Evolutionary conservation across 1,284 basidiomycete genomes (phyloP).

Genomic region (Phellopilus nigrolimitatus): DNA sequence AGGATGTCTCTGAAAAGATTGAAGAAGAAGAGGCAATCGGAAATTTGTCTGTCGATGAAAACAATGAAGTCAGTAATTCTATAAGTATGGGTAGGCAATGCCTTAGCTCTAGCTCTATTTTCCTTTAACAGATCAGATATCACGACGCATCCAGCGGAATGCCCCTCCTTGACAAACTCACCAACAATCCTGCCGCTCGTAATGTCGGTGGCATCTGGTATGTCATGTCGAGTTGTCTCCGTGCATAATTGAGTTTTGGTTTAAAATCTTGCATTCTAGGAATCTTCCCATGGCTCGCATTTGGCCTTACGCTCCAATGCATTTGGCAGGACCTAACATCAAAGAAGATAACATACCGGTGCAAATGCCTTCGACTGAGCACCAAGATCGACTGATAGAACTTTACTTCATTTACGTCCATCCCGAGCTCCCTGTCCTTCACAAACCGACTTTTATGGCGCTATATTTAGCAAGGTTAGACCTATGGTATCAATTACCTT

Average conservation of each 20-base stretch:
- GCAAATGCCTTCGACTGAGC: slow-evolving; percentile 48
- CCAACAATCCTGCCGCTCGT: slow-evolving; percentile 51
- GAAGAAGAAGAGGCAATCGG: slow-evolving; percentile 49
- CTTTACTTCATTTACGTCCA: slow-evolving; percentile 81
- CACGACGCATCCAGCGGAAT: slow-evolving; percentile 74
- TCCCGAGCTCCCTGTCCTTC: slow-evolving; percentile 70
- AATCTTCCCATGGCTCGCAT: slow-evolving; percentile 70
- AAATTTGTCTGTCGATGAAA: slow-evolving; percentile 80
- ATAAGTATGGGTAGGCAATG: background rate
- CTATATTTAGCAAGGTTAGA: slow-evolving; percentile 55
- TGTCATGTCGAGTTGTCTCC: background rate
- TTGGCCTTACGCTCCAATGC: slow-evolving; percentile 54
- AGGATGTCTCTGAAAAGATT: slow-evolving; percentile 21
- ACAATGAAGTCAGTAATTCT: slow-evolving; percentile 53
- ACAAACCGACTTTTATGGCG: slow-evolving; percentile 64
- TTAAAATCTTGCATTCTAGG: slow-evolving; percentile 37
- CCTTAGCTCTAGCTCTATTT: background rate
- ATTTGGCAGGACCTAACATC: slow-evolving; percentile 36
- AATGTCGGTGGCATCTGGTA: slow-evolving; percentile 13
- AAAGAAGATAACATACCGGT: slow-evolving; percentile 34
- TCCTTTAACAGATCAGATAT: slow-evolving; percentile 55
- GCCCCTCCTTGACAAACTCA: slow-evolving; percentile 62
- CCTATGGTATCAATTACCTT: background rate
- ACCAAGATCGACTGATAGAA: slow-evolving; percentile 64
- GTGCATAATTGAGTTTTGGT: background rate